Evolutionary conservation across 345 rosid genomes (phyloP).

Genomic region (Aquilaria malaccensis): DNA sequence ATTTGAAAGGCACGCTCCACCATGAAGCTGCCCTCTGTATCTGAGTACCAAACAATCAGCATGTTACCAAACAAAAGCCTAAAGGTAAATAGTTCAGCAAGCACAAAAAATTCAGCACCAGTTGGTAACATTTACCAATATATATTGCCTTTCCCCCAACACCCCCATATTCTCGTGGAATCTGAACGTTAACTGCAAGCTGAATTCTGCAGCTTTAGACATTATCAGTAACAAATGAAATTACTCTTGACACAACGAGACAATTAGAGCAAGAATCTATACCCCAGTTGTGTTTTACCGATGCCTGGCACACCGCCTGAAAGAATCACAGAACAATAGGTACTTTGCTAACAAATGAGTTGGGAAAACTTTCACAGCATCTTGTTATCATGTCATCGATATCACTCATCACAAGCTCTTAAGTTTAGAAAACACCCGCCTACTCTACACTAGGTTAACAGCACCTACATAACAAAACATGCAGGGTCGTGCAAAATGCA

Average conservation of each 20-base stretch:
- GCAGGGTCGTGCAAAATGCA: too few species aligned
- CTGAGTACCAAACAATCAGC: constrained; percentile 28
- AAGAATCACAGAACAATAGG: constrained; percentile 4
- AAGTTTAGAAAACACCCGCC: too few species aligned
- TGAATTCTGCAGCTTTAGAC: constrained; percentile 58
- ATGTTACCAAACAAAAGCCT: constrained; percentile 2
- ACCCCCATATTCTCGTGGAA: constrained; percentile 79
- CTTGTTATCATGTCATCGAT: too few species aligned
- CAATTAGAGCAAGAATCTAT: constrained; percentile 17
- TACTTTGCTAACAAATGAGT: constrained; percentile 1
- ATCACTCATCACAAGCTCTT: too few species aligned
- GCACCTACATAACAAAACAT: too few species aligned
- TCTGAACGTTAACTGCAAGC: constrained; percentile 89
- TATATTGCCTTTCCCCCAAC: constrained; percentile 87
- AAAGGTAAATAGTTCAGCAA: not conserved
- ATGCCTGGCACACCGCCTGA: constrained; percentile 88
- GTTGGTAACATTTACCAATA: constrained; percentile 40
- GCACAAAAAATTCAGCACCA: not conserved
- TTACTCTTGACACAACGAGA: not conserved
- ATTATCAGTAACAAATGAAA: constrained; percentile 9
- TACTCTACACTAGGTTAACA: too few species aligned
- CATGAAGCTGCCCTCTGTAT: constrained; percentile 97
- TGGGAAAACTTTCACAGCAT: too few species aligned
- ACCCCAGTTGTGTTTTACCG: constrained; percentile 97
- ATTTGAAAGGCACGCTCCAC: constrained; percentile 86